Conservation (phyloP, 306 rosid genomes). For the Herpetospermum pedunculosum region DNA sequence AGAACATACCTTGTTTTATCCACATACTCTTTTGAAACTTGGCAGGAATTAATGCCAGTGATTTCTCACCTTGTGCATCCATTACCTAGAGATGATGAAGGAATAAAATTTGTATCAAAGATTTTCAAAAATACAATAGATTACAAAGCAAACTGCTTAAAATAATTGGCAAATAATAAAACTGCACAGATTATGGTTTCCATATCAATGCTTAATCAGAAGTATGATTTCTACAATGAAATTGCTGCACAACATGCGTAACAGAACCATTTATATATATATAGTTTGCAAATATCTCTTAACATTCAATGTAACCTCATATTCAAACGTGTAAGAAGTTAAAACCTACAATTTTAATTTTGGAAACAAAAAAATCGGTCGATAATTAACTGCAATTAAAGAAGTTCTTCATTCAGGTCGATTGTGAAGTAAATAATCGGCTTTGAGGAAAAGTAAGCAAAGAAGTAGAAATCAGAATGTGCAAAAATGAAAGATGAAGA, state of each 20-base stretch:
- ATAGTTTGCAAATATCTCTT: not conserved
- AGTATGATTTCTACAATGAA: not conserved
- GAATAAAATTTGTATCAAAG: not conserved
- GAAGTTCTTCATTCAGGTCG: not conserved
- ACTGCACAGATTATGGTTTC: not conserved
- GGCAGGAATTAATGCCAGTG: slow-evolving; percentile 76
- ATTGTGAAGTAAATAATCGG: not conserved
- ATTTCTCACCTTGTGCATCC: slow-evolving; percentile 64
- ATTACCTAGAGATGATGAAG: slow-evolving; percentile 36
- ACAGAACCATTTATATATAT: not conserved
- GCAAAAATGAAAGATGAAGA: not conserved
- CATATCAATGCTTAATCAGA: not conserved
- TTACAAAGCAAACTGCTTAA: not conserved
- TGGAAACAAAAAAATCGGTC: not conserved
- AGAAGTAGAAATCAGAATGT: not conserved
- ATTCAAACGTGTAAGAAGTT: not conserved
- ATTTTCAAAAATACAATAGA: not conserved
- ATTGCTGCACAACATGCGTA: not conserved
- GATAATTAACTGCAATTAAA: not conserved
- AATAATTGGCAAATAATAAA: not conserved
- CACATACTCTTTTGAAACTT: slow-evolving; percentile 90
- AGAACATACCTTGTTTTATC: slow-evolving; percentile 68
- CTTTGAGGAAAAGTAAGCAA: not conserved
- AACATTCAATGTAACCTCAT: not conserved
- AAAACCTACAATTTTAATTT: not conserved